Base-by-base conservation (phyloP, 2,329 filamentous ascomycete genomes). In the Albophoma yamanashiensis region DNA sequence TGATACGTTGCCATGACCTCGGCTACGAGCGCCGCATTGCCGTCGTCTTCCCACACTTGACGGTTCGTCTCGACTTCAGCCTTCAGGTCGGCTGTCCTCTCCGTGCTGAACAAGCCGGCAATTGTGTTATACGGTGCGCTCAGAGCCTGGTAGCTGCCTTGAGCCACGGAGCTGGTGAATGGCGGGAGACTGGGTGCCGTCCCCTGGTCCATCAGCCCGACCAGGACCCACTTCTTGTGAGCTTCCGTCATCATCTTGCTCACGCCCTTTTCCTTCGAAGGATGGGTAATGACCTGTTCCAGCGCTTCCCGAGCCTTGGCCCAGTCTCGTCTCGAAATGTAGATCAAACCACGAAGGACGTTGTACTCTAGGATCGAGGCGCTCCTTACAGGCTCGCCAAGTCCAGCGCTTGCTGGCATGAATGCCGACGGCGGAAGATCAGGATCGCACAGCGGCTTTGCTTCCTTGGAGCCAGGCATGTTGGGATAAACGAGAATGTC, bases 181-280 rank as follows among this genome's bases (percentile, higher is more conserved):
- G 79, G 76, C 0, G 89, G 89, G 12, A 84, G 69, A 0, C 73
- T 65, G 2, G 77, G 75, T 5, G 78, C 77, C 67, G 79, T 83
- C 64, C 92, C 92, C 58, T 86, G 77, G 8, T 83, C 79, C 22
- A 99, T 76, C 59, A 97, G 79, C 58, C 86, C 85, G 12, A 92
- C 81, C 20, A 99, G 76, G 11, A 95, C 71, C 89, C 91, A 97
- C 73, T 93, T 95, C 75, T 93, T 95, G 78, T 96, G 93, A 7
- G 91, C 90, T 65, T 96, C 91, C 4, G 89, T 79, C 88, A 94
- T 94, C 57, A 95, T 80, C 70, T 86, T 87, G 72, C 88, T 93
- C 15, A 85, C 79, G 42, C 84, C 80, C 39, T 79, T 77, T 25
- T 86, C 86, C 58, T 77, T 79, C 0, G 80, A 78, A 0, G 92